Base-by-base conservation (phyloP, 176 grass and related monocot genomes). In the Carex scoparia region DNA sequence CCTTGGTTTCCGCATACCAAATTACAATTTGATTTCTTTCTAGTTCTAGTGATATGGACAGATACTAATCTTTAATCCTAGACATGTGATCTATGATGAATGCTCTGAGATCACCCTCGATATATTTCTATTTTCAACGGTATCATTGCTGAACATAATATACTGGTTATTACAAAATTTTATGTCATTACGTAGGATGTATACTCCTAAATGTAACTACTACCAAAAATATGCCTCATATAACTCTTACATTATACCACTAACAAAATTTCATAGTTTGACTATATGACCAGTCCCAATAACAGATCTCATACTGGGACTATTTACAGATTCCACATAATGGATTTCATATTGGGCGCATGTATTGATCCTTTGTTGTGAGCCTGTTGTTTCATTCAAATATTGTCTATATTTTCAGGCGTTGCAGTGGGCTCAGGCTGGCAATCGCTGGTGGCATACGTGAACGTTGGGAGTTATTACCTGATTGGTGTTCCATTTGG, bases 341-440 rank as follows among this genome's bases (percentile, higher is more conserved):
- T 51, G 48, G 1, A 51, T 51, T 51, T 51, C 48, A 51, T 10
- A 51, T 51, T 51, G 48, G 48, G 16, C 16, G 1, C 16, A 18
- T 5, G 58, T 7, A 61, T 16, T 61, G 58, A n/a, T 61, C 13
- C 15, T 58, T 58, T 13, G 14, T 58, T 58, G 12, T 18, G 57
- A 59, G 2, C 13, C 57, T 15, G 4, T 4, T 15, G 14, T 16
- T 7, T 61, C 58, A 7, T 18, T 61, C 5, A 61, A 61, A n/a
- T 40, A 5, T 19, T 40, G 30, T 19, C 2, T 84, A 57, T 40
- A 18, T 85, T 48, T 69, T 78, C 49, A 86, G 85, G 85, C 2
- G 85, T 81, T 60, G 85, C 85, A 57, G 85, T 86, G 55, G 77
- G 85, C 15, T 86, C 76, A 16, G 85, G 85, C 5, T 86, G 85